Conservation (phyloP, 2,329 filamentous ascomycete genomes). For the Cephalotrichum gorgonifer region DNA sequence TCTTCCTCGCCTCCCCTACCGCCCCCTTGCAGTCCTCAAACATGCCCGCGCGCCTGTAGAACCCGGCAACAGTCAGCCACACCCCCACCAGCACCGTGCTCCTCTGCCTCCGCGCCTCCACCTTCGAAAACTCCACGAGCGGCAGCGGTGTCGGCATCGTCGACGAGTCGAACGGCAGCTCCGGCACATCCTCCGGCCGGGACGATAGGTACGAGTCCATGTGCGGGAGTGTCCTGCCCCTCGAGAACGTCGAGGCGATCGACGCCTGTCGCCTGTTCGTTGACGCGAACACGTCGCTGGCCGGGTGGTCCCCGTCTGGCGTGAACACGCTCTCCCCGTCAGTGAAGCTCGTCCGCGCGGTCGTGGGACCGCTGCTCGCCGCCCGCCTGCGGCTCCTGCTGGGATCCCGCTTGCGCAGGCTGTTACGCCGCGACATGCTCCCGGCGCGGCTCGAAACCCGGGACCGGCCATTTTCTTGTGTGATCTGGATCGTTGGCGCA, state of each 20-base stretch:
- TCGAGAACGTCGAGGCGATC: slow-evolving; percentile 29
- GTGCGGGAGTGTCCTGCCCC: slow-evolving; percentile 30
- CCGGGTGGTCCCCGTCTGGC: slow-evolving; percentile 30
- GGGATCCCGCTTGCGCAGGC: slow-evolving; percentile 9
- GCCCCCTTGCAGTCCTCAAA: slow-evolving; percentile 72
- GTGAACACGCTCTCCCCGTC: slow-evolving; percentile 40
- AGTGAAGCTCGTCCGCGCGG: slow-evolving; percentile 28
- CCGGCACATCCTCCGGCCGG: slow-evolving; percentile 27
- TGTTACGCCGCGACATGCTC: slow-evolving; percentile 34
- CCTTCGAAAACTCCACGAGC: slow-evolving; percentile 42
- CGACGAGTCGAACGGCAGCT: slow-evolving; percentile 27
- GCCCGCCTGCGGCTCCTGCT: slow-evolving; percentile 34
- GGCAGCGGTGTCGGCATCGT: slow-evolving; percentile 38
- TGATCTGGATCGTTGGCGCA: slow-evolving; percentile 69
- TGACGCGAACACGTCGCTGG: slow-evolving; percentile 31
- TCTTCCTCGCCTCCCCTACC: slow-evolving; percentile 68
- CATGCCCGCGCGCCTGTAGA: slow-evolving; percentile 76
- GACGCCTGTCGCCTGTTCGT: slow-evolving; percentile 27
- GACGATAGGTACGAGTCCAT: slow-evolving; percentile 35
- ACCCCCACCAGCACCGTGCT: slow-evolving; percentile 57
- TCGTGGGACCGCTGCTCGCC: slow-evolving; percentile 27
- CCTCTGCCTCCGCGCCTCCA: slow-evolving; percentile 39
- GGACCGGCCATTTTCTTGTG: slow-evolving; percentile 45
- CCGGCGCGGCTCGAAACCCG: slow-evolving; percentile 24
- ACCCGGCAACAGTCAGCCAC: slow-evolving; percentile 81